Conservation (phyloP, 306 rosid species). For the Vigna nakashimae region DNA sequence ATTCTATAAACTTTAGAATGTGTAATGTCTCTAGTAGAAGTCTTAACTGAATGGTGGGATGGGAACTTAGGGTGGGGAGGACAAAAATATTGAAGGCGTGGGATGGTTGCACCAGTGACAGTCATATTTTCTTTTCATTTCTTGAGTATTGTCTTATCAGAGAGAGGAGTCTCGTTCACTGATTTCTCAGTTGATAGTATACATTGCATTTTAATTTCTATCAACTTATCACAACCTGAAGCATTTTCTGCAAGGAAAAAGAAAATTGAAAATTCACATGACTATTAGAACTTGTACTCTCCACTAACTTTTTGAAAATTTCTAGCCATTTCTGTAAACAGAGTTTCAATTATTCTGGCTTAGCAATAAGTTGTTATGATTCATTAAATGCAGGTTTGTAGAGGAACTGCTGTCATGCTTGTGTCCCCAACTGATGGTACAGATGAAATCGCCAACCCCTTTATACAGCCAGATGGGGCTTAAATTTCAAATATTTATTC, state of each 20-base stretch:
- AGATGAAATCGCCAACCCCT: slow-evolving; percentile 97
- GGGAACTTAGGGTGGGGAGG: neutral
- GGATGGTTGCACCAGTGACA: neutral
- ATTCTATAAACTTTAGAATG: neutral
- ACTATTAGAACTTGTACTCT: neutral
- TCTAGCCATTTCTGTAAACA: neutral
- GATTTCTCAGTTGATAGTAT: neutral
- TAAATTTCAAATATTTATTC: slow-evolving; percentile 42
- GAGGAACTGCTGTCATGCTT: slow-evolving; percentile 99
- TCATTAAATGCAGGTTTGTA: slow-evolving; percentile 72
- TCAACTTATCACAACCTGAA: slow-evolving; percentile 1
- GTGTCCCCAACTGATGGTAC: slow-evolving; percentile 99
- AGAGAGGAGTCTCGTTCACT: neutral
- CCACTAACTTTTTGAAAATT: neutral
- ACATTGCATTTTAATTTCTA: neutral
- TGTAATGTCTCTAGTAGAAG: neutral
- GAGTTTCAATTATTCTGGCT: slow-evolving; percentile 5
- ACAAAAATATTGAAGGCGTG: neutral
- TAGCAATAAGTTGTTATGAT: neutral
- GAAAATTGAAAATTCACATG: neutral
- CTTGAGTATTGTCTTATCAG: neutral
- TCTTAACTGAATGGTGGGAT: neutral
- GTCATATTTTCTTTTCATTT: slow-evolving; percentile 1
- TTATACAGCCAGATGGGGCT: slow-evolving; percentile 87
- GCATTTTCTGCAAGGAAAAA: neutral